Base-by-base conservation (phyloP, 202 grass and related monocot species). In the Carex arenaria region DNA sequence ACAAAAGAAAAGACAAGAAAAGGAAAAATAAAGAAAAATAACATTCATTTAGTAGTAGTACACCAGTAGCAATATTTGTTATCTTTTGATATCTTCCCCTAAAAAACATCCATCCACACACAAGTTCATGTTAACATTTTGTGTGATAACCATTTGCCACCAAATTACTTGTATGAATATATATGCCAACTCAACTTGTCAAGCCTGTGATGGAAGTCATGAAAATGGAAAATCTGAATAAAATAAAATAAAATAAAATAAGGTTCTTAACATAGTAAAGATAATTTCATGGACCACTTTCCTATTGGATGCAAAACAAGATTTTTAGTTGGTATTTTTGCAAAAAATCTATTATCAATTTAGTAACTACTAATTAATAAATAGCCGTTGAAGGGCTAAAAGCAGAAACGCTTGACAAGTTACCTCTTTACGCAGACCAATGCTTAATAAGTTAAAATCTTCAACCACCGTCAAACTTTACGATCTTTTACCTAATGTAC, bases 331-430 rank as follows among this genome's bases (percentile, higher is more conserved):
- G 67, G 38, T 34, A 47, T 19, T 9, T 10, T 9, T 71, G 38
- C 17, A 47, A 71, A 19, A 9, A 71, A 71, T 1, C 5, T 13
- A 20, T n/a, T 43, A 42, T 7, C 20, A 11, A 26, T 32, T 32
- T 32, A 32, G 2, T 31, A 2, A 31, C 36, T 38, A 38, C 36
- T 38, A 6, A 5, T 67, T 30, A 64, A 3, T 64, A 67, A 40
- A 54, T 77, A 78, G 53, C 49, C 72, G 72, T 31, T 78, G 49
- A 18, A 57, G 49, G 49, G 9, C 4, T 57, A 30, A 80, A 80
- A 20, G 76, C 76, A 63, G 52, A 80, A 80, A 62, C 18, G n/a
- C 28, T 43, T 43, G 76, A 80, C 76, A 55, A 49, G 45, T 77
- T 56, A 30, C 38, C 10, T 57, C 7, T 77, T 12, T 40, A 49